Evolutionary conservation across 2,329 filamentous ascomycete genomes (phyloP).

Genomic region (Plenodomus tracheiphilus): DNA sequence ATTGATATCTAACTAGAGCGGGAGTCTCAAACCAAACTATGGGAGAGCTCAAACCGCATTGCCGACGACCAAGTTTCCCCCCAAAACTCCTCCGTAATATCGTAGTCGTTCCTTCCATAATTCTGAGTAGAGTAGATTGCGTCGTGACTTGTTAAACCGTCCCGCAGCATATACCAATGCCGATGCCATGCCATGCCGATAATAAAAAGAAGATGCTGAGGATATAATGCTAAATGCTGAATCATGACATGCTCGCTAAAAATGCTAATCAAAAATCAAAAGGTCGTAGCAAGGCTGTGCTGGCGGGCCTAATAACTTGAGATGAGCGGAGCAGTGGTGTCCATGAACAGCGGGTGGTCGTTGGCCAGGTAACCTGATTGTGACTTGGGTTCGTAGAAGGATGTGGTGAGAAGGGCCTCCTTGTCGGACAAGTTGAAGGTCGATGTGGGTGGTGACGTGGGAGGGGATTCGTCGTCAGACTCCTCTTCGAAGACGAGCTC

Average conservation of each 20-base stretch:
- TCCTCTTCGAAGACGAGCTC: slow-evolving; percentile 55
- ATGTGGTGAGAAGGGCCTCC: slow-evolving; percentile 52
- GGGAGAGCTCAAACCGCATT: slow-evolving; percentile 30
- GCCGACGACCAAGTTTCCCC: slow-evolving; percentile 10
- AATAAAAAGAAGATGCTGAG: slow-evolving; percentile 21
- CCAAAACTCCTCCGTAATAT: slow-evolving; percentile 3
- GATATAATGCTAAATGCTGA: slow-evolving; percentile 41
- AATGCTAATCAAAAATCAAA: slow-evolving; percentile 43
- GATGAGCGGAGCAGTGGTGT: slow-evolving; percentile 46
- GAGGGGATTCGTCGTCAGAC: slow-evolving; percentile 54
- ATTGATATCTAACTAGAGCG: slow-evolving; percentile 30
- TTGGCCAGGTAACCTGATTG: slow-evolving; percentile 43
- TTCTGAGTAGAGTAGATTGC: slow-evolving; percentile 30
- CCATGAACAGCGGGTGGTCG: slow-evolving; percentile 47
- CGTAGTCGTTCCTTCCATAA: slow-evolving; percentile 10
- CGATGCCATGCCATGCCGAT: no score
- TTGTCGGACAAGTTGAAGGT: slow-evolving; percentile 53
- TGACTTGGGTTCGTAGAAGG: slow-evolving; percentile 48
- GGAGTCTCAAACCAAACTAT: slow-evolving; percentile 29
- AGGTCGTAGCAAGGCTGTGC: slow-evolving; percentile 27
- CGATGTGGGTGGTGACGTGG: slow-evolving; percentile 50
- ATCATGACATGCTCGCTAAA: slow-evolving; percentile 43
- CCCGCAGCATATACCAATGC: slow-evolving; percentile 13
- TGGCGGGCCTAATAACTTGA: slow-evolving; percentile 42
- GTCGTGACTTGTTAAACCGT: slow-evolving; percentile 10